Conservation (phyloP, 352 stramenopile species). For the Globisporangium alternatum region DNA sequence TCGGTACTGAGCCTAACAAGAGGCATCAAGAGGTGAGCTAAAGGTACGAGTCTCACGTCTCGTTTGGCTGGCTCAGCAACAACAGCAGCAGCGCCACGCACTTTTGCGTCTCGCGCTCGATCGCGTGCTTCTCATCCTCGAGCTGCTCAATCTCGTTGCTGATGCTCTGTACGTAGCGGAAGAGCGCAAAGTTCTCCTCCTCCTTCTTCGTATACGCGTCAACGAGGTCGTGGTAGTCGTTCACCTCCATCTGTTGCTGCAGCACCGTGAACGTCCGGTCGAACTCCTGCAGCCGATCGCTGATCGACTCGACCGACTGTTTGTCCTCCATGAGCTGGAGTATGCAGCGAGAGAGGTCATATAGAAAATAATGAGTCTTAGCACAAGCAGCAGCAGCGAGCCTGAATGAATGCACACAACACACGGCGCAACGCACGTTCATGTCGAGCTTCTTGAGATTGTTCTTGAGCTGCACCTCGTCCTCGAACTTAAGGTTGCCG, state of each 20-base stretch:
- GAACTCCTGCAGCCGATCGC: conserved; percentile 70
- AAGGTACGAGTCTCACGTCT: no score
- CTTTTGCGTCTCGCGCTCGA: conserved; percentile 65
- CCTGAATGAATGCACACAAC: not conserved
- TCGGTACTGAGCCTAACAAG: conserved; percentile 42
- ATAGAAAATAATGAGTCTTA: no score
- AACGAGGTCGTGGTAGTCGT: conserved; percentile 61
- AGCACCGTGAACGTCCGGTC: conserved; percentile 59
- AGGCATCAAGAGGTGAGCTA: not conserved
- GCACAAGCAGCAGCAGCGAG: not conserved
- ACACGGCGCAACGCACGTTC: conserved; percentile 38
- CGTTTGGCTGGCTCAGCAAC: not conserved
- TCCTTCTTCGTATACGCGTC: conserved; percentile 66
- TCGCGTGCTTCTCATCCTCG: conserved; percentile 65
- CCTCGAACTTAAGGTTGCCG: conserved; percentile 73
- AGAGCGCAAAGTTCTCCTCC: conserved; percentile 80
- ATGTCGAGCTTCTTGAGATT: conserved; percentile 60
- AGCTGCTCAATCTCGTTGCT: conserved; percentile 82
- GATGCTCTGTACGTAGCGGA: conserved; percentile 75
- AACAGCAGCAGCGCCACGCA: conserved; percentile 13
- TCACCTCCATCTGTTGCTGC: conserved; percentile 62
- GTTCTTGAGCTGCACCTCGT: conserved; percentile 72
- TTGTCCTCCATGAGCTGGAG: conserved; percentile 66
- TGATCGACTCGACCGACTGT: conserved; percentile 64
- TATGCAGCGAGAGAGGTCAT: not conserved